phyloP scores from a whole-genome alignment of 306 rosid species.

The Vigna radiata region DNA sequence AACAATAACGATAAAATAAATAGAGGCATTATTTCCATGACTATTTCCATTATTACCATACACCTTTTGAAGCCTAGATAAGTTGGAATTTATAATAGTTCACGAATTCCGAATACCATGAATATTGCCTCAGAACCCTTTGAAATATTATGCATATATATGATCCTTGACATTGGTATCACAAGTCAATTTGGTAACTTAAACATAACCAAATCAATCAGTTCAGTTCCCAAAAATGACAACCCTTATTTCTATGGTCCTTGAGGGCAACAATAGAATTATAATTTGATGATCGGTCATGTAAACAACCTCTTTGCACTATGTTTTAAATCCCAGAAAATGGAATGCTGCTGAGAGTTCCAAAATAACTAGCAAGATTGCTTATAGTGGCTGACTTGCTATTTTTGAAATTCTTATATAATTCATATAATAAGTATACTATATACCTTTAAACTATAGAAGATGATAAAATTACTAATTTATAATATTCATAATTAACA shows the following conservation, averaged over 20 bases:
- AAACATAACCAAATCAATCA: background rate
- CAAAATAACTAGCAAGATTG: too few relatives aligned
- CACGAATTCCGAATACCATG: background rate
- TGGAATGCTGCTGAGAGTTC: too few relatives aligned
- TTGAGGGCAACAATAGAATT: background rate
- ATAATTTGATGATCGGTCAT: background rate
- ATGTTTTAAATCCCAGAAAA: too few relatives aligned
- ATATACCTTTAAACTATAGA: too few relatives aligned
- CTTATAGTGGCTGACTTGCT: too few relatives aligned
- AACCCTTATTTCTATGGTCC: background rate
- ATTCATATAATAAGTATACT: too few relatives aligned
- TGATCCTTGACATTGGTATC: background rate
- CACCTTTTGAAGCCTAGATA: slow-evolving; percentile 16
- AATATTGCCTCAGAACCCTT: slow-evolving; percentile 9
- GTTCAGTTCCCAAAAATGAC: background rate
- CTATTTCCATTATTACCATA: background rate
- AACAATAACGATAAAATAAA: background rate
- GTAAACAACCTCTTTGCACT: background rate
- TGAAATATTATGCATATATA: too few relatives aligned
- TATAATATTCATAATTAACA: too few relatives aligned
- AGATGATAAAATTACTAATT: too few relatives aligned
- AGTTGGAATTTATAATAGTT: slow-evolving; percentile 19
- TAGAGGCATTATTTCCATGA: background rate
- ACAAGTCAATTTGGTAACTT: background rate
- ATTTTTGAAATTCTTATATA: too few relatives aligned